Percentiles rank a stretch among this genome's conserved stretches.
Evolutionary conservation across 2,329 filamentous ascomycete genomes (phyloP).

Genomic region (Chaetothyriales sp.): DNA sequence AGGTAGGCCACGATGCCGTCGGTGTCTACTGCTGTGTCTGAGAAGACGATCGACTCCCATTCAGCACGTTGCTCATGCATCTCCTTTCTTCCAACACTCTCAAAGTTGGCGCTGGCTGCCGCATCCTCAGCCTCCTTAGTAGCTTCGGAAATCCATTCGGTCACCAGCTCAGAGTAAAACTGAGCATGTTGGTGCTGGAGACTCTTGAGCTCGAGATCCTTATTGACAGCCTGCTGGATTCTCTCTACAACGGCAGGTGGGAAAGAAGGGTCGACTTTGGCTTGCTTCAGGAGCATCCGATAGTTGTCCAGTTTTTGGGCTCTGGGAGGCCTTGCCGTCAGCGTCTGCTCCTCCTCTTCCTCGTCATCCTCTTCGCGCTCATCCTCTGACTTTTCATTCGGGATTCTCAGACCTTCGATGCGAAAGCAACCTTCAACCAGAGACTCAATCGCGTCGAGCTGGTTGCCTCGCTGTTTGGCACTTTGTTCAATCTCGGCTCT

Average conservation of each 20-base stretch:
- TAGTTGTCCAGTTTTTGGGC: constrained; percentile 27
- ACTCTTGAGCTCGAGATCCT: constrained; percentile 35
- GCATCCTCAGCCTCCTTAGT: constrained; percentile 10
- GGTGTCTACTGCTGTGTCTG: constrained; percentile 31
- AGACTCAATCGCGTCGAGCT: constrained; percentile 21
- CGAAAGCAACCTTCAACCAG: constrained; percentile 26
- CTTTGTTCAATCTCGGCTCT: constrained; percentile 30
- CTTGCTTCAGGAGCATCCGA: constrained; percentile 38
- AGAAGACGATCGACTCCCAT: constrained; percentile 45
- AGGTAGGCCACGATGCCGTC: constrained; percentile 36
- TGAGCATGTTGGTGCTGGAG: constrained; percentile 41
- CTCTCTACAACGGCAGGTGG: constrained; percentile 31
- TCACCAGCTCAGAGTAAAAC: constrained; percentile 41
- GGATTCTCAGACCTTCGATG: constrained; percentile 24
- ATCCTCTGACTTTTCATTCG: constrained; percentile 23
- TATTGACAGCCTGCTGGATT: constrained; percentile 34
- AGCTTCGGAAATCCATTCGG: constrained; percentile 36
- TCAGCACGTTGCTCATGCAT: constrained; percentile 38
- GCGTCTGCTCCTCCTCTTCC: constrained; percentile 10
- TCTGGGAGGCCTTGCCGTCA: constrained; percentile 14
- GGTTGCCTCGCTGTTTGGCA: constrained; percentile 18
- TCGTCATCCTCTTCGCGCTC: constrained; percentile 11
- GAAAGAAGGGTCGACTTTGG: constrained; percentile 38
- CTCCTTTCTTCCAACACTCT: constrained; percentile 37
- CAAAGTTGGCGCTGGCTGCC: constrained; percentile 24